phyloP scores from a whole-genome alignment of 768 basidiomycete genomes.

The Termitomyces sp. region DNA sequence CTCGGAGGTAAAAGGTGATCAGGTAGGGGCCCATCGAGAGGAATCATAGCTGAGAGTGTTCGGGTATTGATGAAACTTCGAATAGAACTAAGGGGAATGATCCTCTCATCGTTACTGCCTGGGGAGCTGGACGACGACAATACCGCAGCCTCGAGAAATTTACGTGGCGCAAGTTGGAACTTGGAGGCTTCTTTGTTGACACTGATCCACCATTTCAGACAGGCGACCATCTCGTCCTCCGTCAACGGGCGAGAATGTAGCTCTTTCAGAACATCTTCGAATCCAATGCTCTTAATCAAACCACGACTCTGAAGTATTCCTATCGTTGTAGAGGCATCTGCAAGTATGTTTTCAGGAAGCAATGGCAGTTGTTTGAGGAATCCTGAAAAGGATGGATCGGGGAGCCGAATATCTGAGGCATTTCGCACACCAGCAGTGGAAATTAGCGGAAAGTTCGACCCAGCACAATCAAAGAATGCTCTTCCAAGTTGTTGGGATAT shows the following conservation, averaged over 20 bases:
- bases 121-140: conserved; percentile 36
- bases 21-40: conserved; percentile 72
- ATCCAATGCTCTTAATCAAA: conserved; percentile 68
- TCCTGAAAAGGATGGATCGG: conserved; percentile 58
- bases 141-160: conserved; percentile 70
- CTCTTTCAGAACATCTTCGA: conserved; percentile 79
- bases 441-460: conserved; percentile 57
- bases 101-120: conserved; percentile 36
- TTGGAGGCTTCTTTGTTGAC: conserved; percentile 28
- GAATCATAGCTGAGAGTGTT: conserved; percentile 50
- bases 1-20: conserved; percentile 60
- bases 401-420: conserved; percentile 64
- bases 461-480: conserved; percentile 71
- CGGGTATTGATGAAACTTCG: conserved; percentile 66
- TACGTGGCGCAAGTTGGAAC: conserved; percentile 37
- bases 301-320: conserved; percentile 52
- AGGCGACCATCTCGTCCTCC: conserved; percentile 72
- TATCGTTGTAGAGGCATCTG: conserved; percentile 55
- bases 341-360: conserved; percentile 54
- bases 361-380: conserved; percentile 80
- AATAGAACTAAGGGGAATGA: conserved; percentile 67
- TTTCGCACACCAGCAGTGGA: conserved; percentile 69
- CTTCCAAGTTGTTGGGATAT: conserved; percentile 67
- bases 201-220: conserved; percentile 82
- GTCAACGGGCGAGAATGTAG: conserved; percentile 63